A percentile compares a stretch with the other conserved stretches of the same genome.
Evolutionary conservation across 164 flowering plant genomes (phyloP).

Genomic region (Vitis rotundifolia): DNA sequence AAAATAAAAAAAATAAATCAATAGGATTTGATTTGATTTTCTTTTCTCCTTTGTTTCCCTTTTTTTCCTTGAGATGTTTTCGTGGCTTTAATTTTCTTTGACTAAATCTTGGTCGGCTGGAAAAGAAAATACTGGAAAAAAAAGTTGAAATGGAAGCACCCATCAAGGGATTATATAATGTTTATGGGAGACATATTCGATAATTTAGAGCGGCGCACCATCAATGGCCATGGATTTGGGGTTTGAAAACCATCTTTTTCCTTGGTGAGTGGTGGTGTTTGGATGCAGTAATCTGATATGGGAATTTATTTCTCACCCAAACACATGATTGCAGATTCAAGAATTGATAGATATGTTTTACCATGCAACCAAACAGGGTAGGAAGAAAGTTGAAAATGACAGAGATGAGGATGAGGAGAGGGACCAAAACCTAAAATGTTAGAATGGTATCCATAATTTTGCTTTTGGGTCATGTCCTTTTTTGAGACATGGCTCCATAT

Average conservation of each 20-base stretch:
- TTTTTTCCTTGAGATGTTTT: background rate
- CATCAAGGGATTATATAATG: constrained; percentile 1
- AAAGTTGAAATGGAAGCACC: constrained; percentile 5
- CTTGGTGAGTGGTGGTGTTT: background rate
- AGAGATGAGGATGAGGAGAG: background rate
- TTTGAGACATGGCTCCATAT: constrained; percentile 1
- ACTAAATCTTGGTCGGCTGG: constrained; percentile 26
- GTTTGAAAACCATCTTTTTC: background rate
- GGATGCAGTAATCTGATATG: background rate
- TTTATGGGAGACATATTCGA: background rate
- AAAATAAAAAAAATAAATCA: too few relatives aligned
- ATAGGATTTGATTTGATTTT: too few relatives aligned
- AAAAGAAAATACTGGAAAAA: constrained; percentile 4
- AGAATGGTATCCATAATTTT: background rate
- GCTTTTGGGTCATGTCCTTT: constrained; percentile 6
- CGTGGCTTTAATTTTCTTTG: constrained; percentile 15
- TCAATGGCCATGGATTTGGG: background rate
- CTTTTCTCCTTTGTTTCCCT: background rate
- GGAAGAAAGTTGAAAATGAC: background rate
- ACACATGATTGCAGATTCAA: background rate
- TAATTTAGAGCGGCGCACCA: constrained; percentile 7
- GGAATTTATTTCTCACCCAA: background rate
- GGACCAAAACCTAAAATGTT: background rate
- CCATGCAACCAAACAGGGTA: background rate
- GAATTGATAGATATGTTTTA: background rate